phyloP scores from a whole-genome alignment of 2,329 filamentous ascomycete genomes.

The Apiospora arundinis region DNA sequence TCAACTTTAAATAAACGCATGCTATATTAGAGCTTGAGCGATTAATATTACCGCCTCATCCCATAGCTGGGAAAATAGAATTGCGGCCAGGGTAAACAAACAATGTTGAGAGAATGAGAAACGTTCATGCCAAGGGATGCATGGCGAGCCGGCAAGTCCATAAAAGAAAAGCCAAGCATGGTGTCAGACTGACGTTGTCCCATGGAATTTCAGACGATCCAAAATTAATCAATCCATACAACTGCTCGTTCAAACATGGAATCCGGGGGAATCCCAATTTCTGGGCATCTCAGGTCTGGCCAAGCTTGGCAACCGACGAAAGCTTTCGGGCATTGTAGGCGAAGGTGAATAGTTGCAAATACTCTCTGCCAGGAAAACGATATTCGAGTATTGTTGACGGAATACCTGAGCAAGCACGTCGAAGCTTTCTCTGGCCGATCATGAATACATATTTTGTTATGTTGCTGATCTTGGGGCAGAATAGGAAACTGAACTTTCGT shows the following conservation, averaged over 20 bases:
- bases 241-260: background rate
- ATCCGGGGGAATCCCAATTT: background rate
- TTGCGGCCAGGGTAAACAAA: background rate
- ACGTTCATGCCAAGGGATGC: conserved; percentile 2
- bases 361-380: background rate
- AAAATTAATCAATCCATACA: background rate
- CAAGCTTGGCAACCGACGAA: background rate
- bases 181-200: background rate
- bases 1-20: background rate
- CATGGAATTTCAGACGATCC: background rate
- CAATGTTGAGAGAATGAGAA: background rate
- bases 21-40: background rate
- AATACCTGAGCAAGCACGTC: background rate
- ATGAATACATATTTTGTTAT: background rate
- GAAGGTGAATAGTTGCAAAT: background rate
- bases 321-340: too few species aligned
- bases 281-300: background rate
- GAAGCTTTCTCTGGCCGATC: background rate
- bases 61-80: too few species aligned
- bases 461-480: background rate
- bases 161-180: background rate
- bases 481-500: background rate
- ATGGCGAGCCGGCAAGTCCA: background rate
- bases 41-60: background rate
- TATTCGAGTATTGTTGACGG: background rate